These are phyloP conservation scores for Somion occarium DNA, from an alignment of 1,284 basidiomycete genomes.

Conservation along the genomic window DNA sequence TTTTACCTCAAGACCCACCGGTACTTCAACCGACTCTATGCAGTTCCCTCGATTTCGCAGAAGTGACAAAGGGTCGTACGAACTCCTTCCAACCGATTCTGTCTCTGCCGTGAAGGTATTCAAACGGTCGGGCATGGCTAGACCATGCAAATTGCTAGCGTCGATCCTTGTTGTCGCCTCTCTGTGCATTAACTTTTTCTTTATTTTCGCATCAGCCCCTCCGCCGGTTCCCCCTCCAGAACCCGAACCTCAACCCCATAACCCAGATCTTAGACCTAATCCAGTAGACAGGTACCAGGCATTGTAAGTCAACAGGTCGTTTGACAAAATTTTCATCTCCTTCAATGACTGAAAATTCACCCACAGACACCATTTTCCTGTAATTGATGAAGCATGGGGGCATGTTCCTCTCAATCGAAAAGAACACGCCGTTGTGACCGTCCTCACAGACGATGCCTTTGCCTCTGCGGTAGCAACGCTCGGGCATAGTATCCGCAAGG, in stretches of 20 bases:
- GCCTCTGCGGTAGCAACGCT: slow-evolving; percentile 38
- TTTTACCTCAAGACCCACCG: no score
- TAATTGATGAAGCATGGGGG: slow-evolving; percentile 1
- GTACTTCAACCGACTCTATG: no score
- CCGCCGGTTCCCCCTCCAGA: not conserved
- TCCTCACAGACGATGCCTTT: slow-evolving; percentile 39
- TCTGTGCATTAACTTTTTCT: not conserved
- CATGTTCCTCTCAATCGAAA: slow-evolving; percentile 7
- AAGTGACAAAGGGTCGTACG: not conserved
- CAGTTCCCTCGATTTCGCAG: not conserved
- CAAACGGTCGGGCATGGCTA: not conserved
- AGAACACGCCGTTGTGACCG: slow-evolving; percentile 35
- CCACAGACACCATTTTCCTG: slow-evolving; percentile 3
- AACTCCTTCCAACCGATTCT: not conserved
- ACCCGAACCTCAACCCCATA: not conserved
- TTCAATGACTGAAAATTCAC: no score
- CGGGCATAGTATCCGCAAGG: slow-evolving; percentile 34
- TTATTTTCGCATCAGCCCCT: not conserved
- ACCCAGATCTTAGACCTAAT: not conserved
- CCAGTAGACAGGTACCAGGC: slow-evolving; percentile 15
- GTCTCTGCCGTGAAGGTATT: not conserved
- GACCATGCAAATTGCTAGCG: not conserved
- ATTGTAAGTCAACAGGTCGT: slow-evolving; percentile 14
- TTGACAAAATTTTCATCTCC: no score
- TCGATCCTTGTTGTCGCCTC: not conserved